A percentile compares a stretch with the other conserved stretches of the same genome.
phyloP scores from a whole-genome alignment of 2,329 filamentous ascomycete genomes.

The Alternaria sp. region DNA sequence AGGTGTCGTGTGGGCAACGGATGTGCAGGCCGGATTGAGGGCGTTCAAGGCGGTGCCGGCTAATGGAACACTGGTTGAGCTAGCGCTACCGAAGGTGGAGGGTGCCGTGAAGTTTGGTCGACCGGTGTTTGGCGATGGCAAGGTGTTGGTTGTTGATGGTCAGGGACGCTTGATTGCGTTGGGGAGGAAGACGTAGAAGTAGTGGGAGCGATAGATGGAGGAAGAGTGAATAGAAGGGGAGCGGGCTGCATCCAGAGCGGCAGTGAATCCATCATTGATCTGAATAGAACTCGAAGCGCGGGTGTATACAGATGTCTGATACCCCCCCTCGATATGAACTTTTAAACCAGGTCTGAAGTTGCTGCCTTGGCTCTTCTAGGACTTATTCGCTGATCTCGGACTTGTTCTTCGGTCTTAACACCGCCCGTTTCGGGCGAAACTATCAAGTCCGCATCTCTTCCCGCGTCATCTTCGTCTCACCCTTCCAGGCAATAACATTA shows the following conservation, averaged over 20 bases:
- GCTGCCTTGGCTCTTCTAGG: slow-evolving; percentile 4
- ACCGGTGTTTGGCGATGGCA: slow-evolving; percentile 53
- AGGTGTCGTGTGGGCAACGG: slow-evolving; percentile 52
- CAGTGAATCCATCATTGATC: slow-evolving; percentile 7
- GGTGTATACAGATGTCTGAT: neutral
- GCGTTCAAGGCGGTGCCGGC: slow-evolving; percentile 55
- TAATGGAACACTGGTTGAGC: slow-evolving; percentile 48
- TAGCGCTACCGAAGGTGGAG: slow-evolving; percentile 51
- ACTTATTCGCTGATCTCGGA: slow-evolving; percentile 6
- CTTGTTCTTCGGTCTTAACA: slow-evolving; percentile 9
- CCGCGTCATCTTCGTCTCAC: neutral
- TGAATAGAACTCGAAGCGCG: too few relatives aligned
- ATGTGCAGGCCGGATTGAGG: slow-evolving; percentile 51
- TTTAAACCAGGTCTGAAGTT: neutral
- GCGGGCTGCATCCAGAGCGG: slow-evolving; percentile 15
- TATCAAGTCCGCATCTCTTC: slow-evolving; percentile 1
- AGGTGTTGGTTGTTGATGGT: slow-evolving; percentile 38
- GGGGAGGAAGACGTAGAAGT: neutral
- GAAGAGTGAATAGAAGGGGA: neutral
- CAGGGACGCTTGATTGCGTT: slow-evolving; percentile 23
- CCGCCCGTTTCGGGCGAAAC: slow-evolving; percentile 3
- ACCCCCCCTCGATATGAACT: neutral
- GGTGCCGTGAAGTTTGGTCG: slow-evolving; percentile 54
- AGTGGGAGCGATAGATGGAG: neutral
- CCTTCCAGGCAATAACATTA: slow-evolving; percentile 14